Evolutionary conservation across 352 stramenopile genomes (phyloP).

Genomic region (Phytophthora citricola): DNA sequence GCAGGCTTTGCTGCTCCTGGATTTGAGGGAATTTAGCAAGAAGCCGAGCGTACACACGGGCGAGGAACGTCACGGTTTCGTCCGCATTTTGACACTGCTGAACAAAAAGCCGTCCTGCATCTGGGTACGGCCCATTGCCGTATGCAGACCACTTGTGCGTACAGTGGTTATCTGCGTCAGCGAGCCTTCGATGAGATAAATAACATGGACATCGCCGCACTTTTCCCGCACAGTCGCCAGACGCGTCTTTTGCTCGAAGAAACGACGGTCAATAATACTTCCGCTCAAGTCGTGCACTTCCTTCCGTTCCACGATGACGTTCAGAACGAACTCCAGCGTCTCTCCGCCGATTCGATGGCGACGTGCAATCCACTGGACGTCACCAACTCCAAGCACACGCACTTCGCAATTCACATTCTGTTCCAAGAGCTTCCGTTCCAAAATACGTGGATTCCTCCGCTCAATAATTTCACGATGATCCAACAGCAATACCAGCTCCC

Average conservation of each 20-base stretch:
- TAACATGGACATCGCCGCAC: constrained; percentile 76
- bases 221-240: constrained; percentile 49
- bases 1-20: neutral
- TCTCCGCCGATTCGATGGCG: constrained; percentile 46
- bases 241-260: constrained; percentile 82
- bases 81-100: constrained; percentile 79
- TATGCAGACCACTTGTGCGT: constrained; percentile 62
- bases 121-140: constrained; percentile 79
- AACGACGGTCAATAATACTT: constrained; percentile 86
- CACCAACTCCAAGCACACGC: constrained; percentile 72
- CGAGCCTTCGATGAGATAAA: constrained; percentile 88
- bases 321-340: constrained; percentile 74
- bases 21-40: constrained; percentile 54
- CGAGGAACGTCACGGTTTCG: constrained; percentile 79
- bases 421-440: constrained; percentile 86
- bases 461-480: constrained; percentile 86
- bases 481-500: constrained; percentile 83
- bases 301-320: constrained; percentile 87
- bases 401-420: constrained; percentile 84
- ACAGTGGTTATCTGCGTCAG: constrained; percentile 77
- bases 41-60: constrained; percentile 67
- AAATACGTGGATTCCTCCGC: constrained; percentile 68
- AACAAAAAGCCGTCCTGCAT: constrained; percentile 88
- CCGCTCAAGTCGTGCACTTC: constrained; percentile 80
- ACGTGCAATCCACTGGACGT: constrained; percentile 82